These are phyloP conservation scores for Scytalidium sp. DNA, from an alignment of 2,329 filamentous ascomycete species.

Conservation along the genomic window DNA sequence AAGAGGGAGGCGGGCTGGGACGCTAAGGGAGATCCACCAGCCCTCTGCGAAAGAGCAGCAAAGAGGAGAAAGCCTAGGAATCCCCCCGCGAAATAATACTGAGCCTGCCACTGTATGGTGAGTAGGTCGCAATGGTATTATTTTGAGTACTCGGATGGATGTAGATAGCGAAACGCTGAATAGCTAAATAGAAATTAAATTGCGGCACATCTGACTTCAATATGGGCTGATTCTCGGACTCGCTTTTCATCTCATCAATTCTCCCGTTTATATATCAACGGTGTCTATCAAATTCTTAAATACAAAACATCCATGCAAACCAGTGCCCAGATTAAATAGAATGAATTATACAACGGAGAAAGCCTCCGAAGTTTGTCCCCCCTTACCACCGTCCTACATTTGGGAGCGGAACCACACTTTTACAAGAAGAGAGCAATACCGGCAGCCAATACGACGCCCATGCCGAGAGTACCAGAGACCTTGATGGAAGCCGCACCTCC, in stretches of 20 bases:
- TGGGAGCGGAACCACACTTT: background rate
- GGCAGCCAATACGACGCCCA: background rate
- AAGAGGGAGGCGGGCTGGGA: conserved; percentile 59
- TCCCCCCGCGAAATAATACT: background rate
- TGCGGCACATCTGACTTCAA: background rate
- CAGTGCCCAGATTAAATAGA: background rate
- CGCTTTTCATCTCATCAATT: background rate
- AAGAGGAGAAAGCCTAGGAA: conserved; percentile 57
- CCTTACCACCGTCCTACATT: background rate
- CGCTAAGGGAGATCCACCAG: conserved; percentile 46
- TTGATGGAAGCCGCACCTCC: background rate
- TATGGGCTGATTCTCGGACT: background rate
- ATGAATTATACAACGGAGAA: background rate
- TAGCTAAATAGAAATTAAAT: too few species aligned
- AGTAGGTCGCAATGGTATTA: too few species aligned
- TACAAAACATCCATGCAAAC: background rate
- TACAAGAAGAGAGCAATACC: background rate
- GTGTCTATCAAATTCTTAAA: background rate
- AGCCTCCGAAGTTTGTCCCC: background rate
- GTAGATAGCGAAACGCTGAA: too few species aligned
- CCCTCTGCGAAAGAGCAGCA: conserved; percentile 66
- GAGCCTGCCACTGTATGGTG: too few species aligned
- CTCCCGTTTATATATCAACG: background rate
- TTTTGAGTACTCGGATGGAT: too few species aligned
- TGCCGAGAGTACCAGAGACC: background rate